A percentile compares a stretch with the other conserved stretches of the same genome.
Conservation (phyloP, 176 grass and related monocot species). For the Oryza nivara region DNA sequence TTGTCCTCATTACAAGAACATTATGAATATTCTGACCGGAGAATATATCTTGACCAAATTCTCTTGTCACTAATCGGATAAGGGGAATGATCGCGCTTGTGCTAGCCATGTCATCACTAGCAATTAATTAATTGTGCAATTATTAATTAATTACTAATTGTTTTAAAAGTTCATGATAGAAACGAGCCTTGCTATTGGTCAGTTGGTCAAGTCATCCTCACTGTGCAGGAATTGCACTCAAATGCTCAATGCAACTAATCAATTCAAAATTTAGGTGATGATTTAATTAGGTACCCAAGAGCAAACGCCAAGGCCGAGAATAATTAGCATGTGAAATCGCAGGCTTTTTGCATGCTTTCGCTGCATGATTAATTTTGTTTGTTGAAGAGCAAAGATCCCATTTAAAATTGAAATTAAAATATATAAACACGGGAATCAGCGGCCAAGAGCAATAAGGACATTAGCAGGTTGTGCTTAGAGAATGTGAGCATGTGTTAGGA, state of each 20-base stretch:
- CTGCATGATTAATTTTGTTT: constrained; percentile 11
- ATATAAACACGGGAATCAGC: not conserved
- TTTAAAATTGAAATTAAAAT: not conserved
- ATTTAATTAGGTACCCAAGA: not conserved
- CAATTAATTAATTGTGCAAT: not conserved
- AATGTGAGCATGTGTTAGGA: not conserved
- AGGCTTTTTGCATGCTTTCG: constrained; percentile 33
- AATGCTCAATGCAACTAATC: not conserved
- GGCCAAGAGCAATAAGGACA: no score
- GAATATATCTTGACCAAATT: constrained; percentile 7
- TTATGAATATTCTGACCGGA: not conserved
- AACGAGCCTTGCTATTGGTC: not conserved
- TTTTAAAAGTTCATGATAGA: not conserved
- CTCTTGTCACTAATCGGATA: constrained; percentile 2
- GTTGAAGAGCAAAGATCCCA: constrained; percentile 10
- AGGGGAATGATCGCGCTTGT: constrained; percentile 4
- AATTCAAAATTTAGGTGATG: not conserved
- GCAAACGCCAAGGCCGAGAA: not conserved
- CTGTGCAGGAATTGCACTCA: not conserved
- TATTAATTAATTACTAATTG: not conserved
- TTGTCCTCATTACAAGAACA: not conserved
- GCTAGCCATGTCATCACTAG: constrained; percentile 4
- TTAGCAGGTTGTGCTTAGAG: not conserved
- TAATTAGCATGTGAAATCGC: constrained; percentile 25
- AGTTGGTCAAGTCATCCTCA: not conserved